These are phyloP conservation scores for Auxenochlorella pyrenoidosa DNA, from an alignment of 139 green algal species.

Conservation along the genomic window DNA sequence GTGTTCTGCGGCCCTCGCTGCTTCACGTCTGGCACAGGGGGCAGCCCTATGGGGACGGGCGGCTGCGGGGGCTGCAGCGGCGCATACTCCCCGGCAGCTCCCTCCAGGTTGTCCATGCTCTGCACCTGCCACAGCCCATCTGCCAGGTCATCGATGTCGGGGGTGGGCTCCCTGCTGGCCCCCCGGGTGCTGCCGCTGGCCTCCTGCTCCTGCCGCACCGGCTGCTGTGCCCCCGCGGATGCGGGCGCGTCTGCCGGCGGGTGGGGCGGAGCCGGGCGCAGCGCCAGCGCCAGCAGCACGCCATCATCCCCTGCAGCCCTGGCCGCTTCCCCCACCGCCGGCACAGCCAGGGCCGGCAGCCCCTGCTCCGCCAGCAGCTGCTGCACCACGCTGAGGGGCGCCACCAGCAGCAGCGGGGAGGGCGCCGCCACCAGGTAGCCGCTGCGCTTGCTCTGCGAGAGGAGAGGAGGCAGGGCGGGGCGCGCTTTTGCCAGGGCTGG, in stretches of 20 bases:
- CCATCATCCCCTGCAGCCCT: not conserved
- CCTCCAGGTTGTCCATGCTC: too few relatives aligned
- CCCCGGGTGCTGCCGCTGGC: not conserved
- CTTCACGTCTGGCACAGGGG: too few relatives aligned
- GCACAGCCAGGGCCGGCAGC: not conserved
- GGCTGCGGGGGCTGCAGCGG: not conserved
- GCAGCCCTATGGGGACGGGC: too few relatives aligned
- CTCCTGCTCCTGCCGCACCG: constrained; percentile 2
- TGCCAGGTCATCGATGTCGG: too few relatives aligned
- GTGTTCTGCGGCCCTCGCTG: not conserved
- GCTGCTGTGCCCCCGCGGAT: not conserved
- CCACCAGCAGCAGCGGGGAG: not conserved
- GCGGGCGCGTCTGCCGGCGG: not conserved
- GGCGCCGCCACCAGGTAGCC: not conserved
- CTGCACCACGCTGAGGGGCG: not conserved
- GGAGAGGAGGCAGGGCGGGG: too few relatives aligned
- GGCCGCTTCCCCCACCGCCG: not conserved
- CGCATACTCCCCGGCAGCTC: not conserved
- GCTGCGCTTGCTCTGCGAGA: not conserved
- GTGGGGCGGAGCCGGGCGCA: not conserved
- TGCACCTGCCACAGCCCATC: too few relatives aligned
- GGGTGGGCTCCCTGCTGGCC: not conserved
- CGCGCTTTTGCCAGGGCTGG: not conserved
- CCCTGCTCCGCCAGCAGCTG: not conserved
- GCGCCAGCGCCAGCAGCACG: not conserved